Base-by-base conservation (phyloP, 2,329 filamentous ascomycete species). In the Ophiostoma australiae region DNA sequence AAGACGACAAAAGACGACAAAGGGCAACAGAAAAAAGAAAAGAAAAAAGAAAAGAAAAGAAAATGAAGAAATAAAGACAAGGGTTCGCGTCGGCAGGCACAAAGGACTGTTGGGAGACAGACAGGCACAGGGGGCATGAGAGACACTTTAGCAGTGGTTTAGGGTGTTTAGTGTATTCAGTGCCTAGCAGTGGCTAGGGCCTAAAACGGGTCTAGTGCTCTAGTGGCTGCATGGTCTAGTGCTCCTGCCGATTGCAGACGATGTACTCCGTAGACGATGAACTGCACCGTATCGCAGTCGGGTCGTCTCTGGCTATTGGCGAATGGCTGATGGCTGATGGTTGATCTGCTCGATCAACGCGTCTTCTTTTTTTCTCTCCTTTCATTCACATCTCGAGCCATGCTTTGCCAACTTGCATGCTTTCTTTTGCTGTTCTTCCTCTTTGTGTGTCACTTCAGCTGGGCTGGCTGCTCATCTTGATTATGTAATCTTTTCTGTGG, bases 401-500 rank as follows among this genome's bases (percentile, higher is more conserved):
- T 8, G 3, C 44, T n/a, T n/a, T 17, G 13, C 17, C 17, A 8
- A n/a, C 44, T 48, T 48, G 44, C 44, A 17, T 48, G 44, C 20
- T 48, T 44, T 48, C 44, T n/a, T 58, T 27, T 13, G n/a, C 23
- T 27, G 52, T 58, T 58, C 52, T 58, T 58, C 52, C 52, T 58
- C 52, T 58, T 58, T 58, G 52, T 27, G 52, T 58, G 52, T 31
- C 52, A 58, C 52, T 58, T 58, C 52, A 58, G 52, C 52, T 58
- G 52, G 48, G 15, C n/a, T 27, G n/a, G 27, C 52, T 23, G 52
- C n/a, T 27, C 23, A 13, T 23, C 23, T 2, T 27, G 52, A 27
- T 58, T 58, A 58, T 27, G 8, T 58, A 58, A 58, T 23, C 48
- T 39, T 39, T 39, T 39, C 11, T 39, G 8, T 10, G 8, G 37